phyloP scores from a whole-genome alignment of 1,284 basidiomycete species.

The Hemileia vastatrix region DNA sequence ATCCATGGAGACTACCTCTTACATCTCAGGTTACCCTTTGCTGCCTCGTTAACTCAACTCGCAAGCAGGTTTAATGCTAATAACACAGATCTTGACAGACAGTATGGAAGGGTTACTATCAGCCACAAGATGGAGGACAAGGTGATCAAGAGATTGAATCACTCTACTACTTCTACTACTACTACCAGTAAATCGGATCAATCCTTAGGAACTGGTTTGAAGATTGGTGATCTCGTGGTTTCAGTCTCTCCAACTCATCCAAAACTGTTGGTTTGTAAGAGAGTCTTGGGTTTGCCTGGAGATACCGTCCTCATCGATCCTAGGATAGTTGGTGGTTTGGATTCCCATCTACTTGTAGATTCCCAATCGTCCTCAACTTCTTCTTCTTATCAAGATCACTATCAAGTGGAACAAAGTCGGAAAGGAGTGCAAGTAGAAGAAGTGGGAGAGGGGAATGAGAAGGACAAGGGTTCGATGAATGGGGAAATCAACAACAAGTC shows the following conservation, averaged over 20 bases:
- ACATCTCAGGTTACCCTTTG: no score
- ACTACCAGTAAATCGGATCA: constrained; percentile 26
- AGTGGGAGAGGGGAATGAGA: not conserved
- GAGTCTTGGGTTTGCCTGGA: constrained; percentile 79
- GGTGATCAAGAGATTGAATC: not conserved
- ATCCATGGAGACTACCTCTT: constrained; percentile 16
- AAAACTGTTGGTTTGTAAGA: constrained; percentile 68
- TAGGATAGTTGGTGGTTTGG: constrained; percentile 39
- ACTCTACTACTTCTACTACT: not conserved
- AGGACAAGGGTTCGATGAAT: no score
- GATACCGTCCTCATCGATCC: constrained; percentile 81
- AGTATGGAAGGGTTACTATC: not conserved
- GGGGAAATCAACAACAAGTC: no score
- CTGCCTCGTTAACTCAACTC: no score
- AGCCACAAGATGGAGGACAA: not conserved
- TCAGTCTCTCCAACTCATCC: constrained; percentile 66
- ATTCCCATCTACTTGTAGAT: not conserved
- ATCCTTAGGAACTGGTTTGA: constrained; percentile 31
- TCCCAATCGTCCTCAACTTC: not conserved
- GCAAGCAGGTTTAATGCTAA: not conserved
- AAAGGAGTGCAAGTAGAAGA: constrained; percentile 15
- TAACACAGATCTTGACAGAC: not conserved
- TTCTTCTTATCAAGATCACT: not conserved
- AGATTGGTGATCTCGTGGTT: constrained; percentile 66
- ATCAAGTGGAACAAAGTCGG: no score